These are phyloP conservation scores for Thalassiosira exigua DNA, from an alignment of 352 stramenopile species.

Conservation along the genomic window DNA sequence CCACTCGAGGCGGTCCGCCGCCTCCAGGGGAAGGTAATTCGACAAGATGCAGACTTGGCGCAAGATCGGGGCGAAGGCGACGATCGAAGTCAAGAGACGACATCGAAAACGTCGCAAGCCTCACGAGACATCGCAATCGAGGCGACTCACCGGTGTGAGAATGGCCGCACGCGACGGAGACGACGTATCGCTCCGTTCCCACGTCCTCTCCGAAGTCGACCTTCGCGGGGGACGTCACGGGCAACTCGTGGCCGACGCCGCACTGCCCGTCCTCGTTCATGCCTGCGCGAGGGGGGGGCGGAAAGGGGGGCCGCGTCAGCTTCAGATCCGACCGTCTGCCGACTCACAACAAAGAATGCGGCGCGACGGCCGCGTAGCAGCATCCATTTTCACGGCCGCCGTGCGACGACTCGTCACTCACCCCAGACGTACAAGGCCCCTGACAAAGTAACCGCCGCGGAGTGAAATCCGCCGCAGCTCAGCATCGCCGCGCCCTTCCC, in stretches of 20 bases:
- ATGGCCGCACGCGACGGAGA: constrained; percentile 48
- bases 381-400: no score
- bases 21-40: constrained; percentile 26
- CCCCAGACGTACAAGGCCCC: constrained; percentile 79
- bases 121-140: no score
- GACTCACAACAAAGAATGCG: neutral
- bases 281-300: constrained; percentile 6
- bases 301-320: neutral
- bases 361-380: no score
- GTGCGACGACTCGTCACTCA: constrained; percentile 45
- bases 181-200: constrained; percentile 16
- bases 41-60: constrained; percentile 47
- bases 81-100: no score
- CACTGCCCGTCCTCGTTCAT: constrained; percentile 56
- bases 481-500: constrained; percentile 74
- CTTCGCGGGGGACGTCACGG: constrained; percentile 15
- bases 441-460: constrained; percentile 74
- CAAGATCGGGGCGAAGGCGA: no score
- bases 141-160: constrained; percentile 42
- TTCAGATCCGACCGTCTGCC: neutral
- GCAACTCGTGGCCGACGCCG: constrained; percentile 33
- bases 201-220: constrained; percentile 28
- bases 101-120: no score
- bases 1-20: neutral
- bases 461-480: constrained; percentile 83